phyloP scores from a whole-genome alignment of 2,329 filamentous ascomycete genomes.

The Colletotrichum chrysophilum region DNA sequence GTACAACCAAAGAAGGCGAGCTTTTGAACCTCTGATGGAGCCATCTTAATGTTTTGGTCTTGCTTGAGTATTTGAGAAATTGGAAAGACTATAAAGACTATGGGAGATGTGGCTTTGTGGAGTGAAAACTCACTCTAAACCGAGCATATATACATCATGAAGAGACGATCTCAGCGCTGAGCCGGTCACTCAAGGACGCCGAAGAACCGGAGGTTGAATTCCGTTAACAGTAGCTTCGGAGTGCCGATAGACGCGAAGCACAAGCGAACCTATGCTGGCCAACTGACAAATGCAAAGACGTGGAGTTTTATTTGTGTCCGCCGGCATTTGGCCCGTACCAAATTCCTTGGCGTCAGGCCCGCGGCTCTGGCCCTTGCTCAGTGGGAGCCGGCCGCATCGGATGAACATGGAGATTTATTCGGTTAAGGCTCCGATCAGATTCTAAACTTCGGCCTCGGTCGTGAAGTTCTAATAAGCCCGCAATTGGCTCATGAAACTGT shows the following conservation, averaged over 20 bases:
- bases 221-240: not conserved
- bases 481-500: not conserved
- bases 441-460: not conserved
- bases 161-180: not conserved
- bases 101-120: fast-evolving
- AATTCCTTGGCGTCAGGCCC: not conserved
- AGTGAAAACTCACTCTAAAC: not conserved
- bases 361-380: not conserved
- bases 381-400: not conserved
- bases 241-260: not conserved
- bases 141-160: not conserved
- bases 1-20: not conserved
- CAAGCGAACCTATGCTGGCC: not conserved
- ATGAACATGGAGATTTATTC: not conserved
- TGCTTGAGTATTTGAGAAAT: not conserved
- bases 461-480: not conserved
- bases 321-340: not conserved
- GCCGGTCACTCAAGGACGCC: not conserved
- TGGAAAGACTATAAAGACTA: not conserved
- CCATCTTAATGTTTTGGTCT: not conserved
- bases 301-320: not conserved
- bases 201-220: not conserved
- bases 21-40: not conserved
- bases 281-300: not conserved
- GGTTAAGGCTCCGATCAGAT: not conserved